These are phyloP conservation scores for Aspergillus affinis DNA, from an alignment of 495 filamentous ascomycete genomes.

Conservation along the genomic window DNA sequence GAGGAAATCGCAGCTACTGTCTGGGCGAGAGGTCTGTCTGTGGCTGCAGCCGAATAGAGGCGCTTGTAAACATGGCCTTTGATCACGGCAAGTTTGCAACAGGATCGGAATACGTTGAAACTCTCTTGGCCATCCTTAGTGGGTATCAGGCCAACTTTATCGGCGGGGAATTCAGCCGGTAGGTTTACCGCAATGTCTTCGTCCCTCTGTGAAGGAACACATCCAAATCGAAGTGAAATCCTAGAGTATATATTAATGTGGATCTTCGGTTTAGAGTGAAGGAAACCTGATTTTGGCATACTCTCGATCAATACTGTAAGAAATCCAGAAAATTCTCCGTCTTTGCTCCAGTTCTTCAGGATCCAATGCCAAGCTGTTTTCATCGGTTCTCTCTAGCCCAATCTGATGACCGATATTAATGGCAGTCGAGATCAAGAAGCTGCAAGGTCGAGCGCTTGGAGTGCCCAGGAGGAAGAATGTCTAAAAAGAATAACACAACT, in stretches of 20 bases:
- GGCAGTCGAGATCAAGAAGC: constrained; percentile 19
- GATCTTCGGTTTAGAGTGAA: not conserved
- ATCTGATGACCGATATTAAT: constrained; percentile 18
- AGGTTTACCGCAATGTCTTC: constrained; percentile 15
- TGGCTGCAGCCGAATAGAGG: constrained; percentile 17
- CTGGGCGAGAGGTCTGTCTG: constrained; percentile 14
- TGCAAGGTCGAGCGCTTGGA: constrained; percentile 16
- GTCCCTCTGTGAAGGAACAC: constrained; percentile 16
- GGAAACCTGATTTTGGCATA: not conserved
- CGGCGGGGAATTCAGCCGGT: constrained; percentile 6
- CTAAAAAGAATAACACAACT: constrained; percentile 1
- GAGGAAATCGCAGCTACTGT: constrained; percentile 12
- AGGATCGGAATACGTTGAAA: constrained; percentile 18
- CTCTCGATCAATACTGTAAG: constrained; percentile 25
- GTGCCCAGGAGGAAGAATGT: constrained; percentile 16
- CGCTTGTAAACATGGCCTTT: constrained; percentile 19
- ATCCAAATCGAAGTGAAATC: constrained; percentile 20
- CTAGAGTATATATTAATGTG: constrained; percentile 10
- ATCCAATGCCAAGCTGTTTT: not conserved
- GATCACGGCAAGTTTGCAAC: constrained; percentile 19
- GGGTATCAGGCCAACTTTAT: constrained; percentile 7
- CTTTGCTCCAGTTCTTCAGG: constrained; percentile 13
- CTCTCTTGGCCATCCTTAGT: constrained; percentile 3
- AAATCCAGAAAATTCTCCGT: constrained; percentile 19
- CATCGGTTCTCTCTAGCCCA: constrained; percentile 8